Evolutionary conservation across 306 rosid species (phyloP).

Genomic region (Fragaria ananassa): DNA sequence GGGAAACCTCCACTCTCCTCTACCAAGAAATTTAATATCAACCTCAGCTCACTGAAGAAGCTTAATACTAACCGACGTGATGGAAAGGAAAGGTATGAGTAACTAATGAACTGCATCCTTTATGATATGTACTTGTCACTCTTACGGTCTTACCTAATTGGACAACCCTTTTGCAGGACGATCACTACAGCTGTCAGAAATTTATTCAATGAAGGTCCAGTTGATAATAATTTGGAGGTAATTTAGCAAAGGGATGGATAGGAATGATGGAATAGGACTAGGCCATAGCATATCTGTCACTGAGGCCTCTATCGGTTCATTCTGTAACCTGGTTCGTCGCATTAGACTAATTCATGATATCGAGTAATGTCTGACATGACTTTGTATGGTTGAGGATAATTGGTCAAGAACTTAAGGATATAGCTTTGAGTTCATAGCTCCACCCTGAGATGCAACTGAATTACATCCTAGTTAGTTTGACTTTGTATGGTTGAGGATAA

Average conservation of each 20-base stretch:
- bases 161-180: constrained; percentile 39
- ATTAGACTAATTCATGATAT: neutral
- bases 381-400: constrained; percentile 1
- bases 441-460: constrained; percentile 5
- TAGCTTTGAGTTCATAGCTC: neutral
- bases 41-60: constrained; percentile 52
- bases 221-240: constrained; percentile 52
- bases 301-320: neutral
- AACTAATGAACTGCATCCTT: neutral
- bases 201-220: constrained; percentile 45
- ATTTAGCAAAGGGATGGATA: constrained; percentile 9
- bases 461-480: neutral
- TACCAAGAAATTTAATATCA: constrained; percentile 50
- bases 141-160: constrained; percentile 7
- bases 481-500: constrained; percentile 1
- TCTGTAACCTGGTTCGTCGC: neutral
- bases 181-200: constrained; percentile 44
- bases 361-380: neutral
- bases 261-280: neutral
- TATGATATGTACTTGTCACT: neutral
- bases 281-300: neutral
- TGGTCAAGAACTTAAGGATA: constrained; percentile 12
- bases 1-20: constrained; percentile 59
- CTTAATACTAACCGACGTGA: constrained; percentile 30
- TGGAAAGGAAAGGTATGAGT: constrained; percentile 53